Percentiles rank a stretch among this genome's conserved stretches.
phyloP scores from a whole-genome alignment of 495 filamentous ascomycete species.

The Venustampulla echinocandica region DNA sequence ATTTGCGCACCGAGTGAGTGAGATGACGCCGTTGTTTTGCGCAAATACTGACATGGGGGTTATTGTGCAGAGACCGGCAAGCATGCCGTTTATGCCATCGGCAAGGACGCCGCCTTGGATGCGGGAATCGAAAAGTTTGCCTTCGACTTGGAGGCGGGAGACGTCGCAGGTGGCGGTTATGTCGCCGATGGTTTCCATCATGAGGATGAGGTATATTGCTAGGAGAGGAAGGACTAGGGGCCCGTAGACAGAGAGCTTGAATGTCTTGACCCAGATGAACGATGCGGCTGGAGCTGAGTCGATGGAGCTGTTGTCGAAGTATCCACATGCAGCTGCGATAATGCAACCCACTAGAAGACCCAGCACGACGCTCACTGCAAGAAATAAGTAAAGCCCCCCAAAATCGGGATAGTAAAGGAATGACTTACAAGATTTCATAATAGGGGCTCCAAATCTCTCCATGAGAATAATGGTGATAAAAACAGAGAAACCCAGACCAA shows the following conservation, averaged over 20 bases:
- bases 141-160: slow-evolving; percentile 73
- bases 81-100: slow-evolving; percentile 73
- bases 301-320: slow-evolving; percentile 68
- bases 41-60: slow-evolving; percentile 32
- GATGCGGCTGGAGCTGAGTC: slow-evolving; percentile 62
- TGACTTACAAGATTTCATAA: slow-evolving; percentile 38
- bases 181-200: slow-evolving; percentile 84
- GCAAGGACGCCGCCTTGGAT: slow-evolving; percentile 86
- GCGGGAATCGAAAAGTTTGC: slow-evolving; percentile 71
- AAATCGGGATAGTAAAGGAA: slow-evolving; percentile 28
- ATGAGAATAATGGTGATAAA: slow-evolving; percentile 84
- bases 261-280: slow-evolving; percentile 89
- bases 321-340: slow-evolving; percentile 74
- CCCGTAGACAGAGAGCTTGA: slow-evolving; percentile 69
- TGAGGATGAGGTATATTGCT: slow-evolving; percentile 79
- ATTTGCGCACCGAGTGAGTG: slow-evolving; percentile 82
- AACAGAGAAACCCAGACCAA: slow-evolving; percentile 83
- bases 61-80: slow-evolving; percentile 68
- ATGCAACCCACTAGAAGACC: slow-evolving; percentile 82
- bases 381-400: slow-evolving; percentile 53
- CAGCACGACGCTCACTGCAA: slow-evolving; percentile 59
- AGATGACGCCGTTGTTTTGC: slow-evolving; percentile 91
- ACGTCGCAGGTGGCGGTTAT: slow-evolving; percentile 74
- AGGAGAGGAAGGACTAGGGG: slow-evolving; percentile 77
- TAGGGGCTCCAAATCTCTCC: slow-evolving; percentile 73